These are phyloP conservation scores for Gracilaria vermiculophylla DNA, from an alignment of 23 red algal species.

Conservation along the genomic window DNA sequence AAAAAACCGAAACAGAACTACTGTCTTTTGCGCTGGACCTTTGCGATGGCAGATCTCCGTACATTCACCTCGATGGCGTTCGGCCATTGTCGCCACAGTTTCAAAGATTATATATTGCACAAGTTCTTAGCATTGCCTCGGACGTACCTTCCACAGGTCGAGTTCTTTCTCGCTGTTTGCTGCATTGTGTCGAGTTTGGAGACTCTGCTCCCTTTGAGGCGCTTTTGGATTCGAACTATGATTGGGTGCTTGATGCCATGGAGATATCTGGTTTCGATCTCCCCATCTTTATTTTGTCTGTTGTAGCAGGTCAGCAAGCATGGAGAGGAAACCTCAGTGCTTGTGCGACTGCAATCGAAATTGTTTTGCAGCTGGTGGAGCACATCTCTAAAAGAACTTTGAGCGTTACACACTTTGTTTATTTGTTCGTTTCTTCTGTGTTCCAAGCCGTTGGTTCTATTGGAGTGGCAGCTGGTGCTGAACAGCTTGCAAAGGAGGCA, in stretches of 20 bases:
- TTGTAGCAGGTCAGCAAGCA: neutral
- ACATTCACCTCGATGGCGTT: neutral
- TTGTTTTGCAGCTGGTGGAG: neutral
- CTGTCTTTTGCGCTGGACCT: neutral
- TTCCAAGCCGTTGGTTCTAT: constrained; percentile 9
- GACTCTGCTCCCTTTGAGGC: neutral
- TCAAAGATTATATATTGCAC: neutral
- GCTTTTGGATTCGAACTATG: neutral
- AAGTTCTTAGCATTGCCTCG: neutral
- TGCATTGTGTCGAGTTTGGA: neutral
- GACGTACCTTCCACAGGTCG: neutral
- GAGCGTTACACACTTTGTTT: neutral
- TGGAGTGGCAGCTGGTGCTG: neutral
- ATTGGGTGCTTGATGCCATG: neutral
- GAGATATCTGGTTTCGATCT: neutral
- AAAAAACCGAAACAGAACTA: neutral
- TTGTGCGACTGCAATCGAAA: neutral
- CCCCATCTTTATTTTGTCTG: neutral
- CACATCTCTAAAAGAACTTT: neutral
- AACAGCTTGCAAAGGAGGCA: neutral
- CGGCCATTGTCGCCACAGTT: neutral
- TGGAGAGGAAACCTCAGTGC: neutral
- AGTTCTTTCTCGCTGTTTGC: neutral
- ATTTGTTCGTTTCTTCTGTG: neutral
- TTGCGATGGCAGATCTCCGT: neutral